A percentile compares a stretch with the other conserved stretches of the same genome.
Conservation (phyloP, 2,329 filamentous ascomycete species). For the Rutstroemia sp. region DNA sequence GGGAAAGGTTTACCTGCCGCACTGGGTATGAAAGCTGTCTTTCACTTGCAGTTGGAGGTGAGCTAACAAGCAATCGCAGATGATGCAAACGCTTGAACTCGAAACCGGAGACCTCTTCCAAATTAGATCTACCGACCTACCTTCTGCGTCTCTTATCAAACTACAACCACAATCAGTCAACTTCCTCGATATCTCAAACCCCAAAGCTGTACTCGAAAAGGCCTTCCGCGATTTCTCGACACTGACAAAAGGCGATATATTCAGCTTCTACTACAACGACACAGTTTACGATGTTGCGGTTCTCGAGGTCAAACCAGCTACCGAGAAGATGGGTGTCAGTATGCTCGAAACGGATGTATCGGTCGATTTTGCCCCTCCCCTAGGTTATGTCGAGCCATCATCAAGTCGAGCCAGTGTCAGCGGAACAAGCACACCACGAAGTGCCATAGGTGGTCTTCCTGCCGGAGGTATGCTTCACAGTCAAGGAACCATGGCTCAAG, state of each 20-base stretch:
- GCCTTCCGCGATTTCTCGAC: conserved; percentile 95
- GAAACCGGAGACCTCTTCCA: conserved; percentile 93
- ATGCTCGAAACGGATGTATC: conserved; percentile 95
- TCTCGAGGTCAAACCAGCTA: conserved; percentile 83
- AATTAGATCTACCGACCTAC: conserved; percentile 88
- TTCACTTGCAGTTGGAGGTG: neutral
- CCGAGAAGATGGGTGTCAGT: conserved; percentile 76
- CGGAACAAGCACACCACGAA: conserved; percentile 81
- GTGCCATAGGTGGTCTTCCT: conserved; percentile 54
- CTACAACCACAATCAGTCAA: conserved; percentile 87
- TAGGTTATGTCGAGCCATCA: conserved; percentile 89
- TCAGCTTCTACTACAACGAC: conserved; percentile 96
- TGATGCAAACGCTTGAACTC: conserved; percentile 86
- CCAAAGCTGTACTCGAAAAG: conserved; percentile 93
- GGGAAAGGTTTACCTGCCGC: conserved; percentile 89
- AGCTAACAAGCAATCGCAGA: conserved; percentile 40
- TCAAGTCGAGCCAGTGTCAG: conserved; percentile 42
- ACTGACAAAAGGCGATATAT: conserved; percentile 85
- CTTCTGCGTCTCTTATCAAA: conserved; percentile 88
- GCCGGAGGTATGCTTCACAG: conserved; percentile 69
- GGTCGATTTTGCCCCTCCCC: conserved; percentile 89
- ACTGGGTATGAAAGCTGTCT: conserved; percentile 59
- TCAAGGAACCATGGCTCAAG: conserved; percentile 91
- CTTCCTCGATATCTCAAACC: conserved; percentile 95
- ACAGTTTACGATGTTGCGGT: conserved; percentile 89